A percentile compares a stretch with the other conserved stretches of the same genome.
These are phyloP conservation scores for Aegilops speltoides DNA, from an alignment of 176 grass and related monocot genomes.

Conservation along the genomic window DNA sequence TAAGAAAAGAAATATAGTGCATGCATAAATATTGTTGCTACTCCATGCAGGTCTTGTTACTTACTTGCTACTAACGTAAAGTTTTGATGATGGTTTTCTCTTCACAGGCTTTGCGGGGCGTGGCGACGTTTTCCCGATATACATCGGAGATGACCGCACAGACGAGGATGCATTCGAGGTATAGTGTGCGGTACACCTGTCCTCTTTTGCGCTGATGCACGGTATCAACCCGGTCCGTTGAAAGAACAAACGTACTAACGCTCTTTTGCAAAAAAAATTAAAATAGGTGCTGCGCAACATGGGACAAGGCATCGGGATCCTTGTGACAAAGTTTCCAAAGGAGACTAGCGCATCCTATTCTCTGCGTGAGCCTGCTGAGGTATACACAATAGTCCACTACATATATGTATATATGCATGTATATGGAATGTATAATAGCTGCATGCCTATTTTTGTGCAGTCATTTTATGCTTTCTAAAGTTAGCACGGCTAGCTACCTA, in stretches of 20 bases:
- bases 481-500: neutral
- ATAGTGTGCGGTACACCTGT: neutral
- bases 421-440: no score
- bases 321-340: slow-evolving; percentile 84
- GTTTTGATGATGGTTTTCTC: neutral
- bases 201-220: neutral
- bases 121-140: slow-evolving; percentile 68
- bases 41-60: neutral
- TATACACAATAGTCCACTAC: slow-evolving; percentile 7
- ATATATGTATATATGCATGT: neutral
- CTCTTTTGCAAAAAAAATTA: neutral
- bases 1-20: no score
- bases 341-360: slow-evolving; percentile 83
- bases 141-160: slow-evolving; percentile 88
- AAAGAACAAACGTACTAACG: no score
- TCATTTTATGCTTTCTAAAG: neutral
- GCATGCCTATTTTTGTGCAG: no score
- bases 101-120: slow-evolving; percentile 49
- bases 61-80: neutral
- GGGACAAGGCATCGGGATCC: slow-evolving; percentile 82
- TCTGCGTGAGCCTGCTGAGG: slow-evolving; percentile 74
- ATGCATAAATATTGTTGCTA: no score
- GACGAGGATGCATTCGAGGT: slow-evolving; percentile 94
- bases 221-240: no score
- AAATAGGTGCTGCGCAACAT: slow-evolving; percentile 60